Evolutionary conservation across 108 stramenopile species (phyloP), one percentile per base, ranked within the genome.

Genomic region (Aurantiochytrium sp.): DNA sequence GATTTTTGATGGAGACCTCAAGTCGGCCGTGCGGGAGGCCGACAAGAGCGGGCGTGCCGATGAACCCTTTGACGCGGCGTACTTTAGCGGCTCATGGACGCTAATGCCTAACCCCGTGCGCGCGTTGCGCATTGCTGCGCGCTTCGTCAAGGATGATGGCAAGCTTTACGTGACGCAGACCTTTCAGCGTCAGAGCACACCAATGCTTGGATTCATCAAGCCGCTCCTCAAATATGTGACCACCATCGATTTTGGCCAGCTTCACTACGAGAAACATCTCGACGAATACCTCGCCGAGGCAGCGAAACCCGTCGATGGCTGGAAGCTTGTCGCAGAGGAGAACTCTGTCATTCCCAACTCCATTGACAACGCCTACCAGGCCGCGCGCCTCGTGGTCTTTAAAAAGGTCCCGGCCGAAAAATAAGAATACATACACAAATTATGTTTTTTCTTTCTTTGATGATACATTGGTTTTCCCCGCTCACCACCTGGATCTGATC

Each of bases 181-280:
- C 35, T 95, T 93, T 90, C 95, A 95, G 89, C 58, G 91, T 25
- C 91, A 90, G 89, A 88, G 90, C 44, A 88, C 93, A 25, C 93
- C 93, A 51, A 88, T 93, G 87, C 87, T 95, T 58, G 88, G 90
- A 0, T 83, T 88, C 43, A 58, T 94, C 58, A 95, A 95, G 90
- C 94, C 94, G 43, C 69, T 93, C 29, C 47, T 95, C 25, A 93
- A 93, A 90, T 95, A 93, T 87, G 89, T 91, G n/a, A 95, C 94
- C 44, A 95, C 95, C 12, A 94, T 95, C 88, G 95, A 95, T 58
- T 95, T 95, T 87, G 95, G 95, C 49, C 60, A 95, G 76, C 72
- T 95, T 42, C 89, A 93, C 28, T 90, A 71, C 58, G 94, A 93
- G 72, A 87, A 89, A 43, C 91, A 94, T 12, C 76, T 93, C 6